A percentile compares a stretch with the other conserved stretches of the same genome.
Evolutionary conservation across 345 rosid species (phyloP).

Genomic region (Cochlearia excelsa): DNA sequence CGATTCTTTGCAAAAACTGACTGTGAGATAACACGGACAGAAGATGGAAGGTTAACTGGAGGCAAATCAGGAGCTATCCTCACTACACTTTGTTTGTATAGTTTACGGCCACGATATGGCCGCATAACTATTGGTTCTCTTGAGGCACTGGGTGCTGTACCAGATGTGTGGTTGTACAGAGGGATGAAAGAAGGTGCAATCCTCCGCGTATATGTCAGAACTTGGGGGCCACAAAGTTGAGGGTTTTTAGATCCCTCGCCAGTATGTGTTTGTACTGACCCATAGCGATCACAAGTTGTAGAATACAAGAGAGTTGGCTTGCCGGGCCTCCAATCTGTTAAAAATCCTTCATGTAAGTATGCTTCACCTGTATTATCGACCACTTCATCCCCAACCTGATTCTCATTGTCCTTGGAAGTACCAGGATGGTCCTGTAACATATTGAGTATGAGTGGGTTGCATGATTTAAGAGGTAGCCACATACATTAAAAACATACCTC

Average conservation of each 20-base stretch:
- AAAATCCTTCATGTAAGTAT: slow-evolving; percentile 81
- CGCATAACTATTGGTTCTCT: slow-evolving; percentile 43
- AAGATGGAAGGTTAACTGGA: slow-evolving; percentile 86
- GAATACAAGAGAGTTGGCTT: slow-evolving; percentile 35
- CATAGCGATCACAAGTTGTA: slow-evolving; percentile 24
- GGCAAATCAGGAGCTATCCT: slow-evolving; percentile 94
- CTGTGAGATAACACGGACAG: slow-evolving; percentile 78
- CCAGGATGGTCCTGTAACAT: slow-evolving; percentile 52
- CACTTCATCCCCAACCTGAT: slow-evolving; percentile 54
- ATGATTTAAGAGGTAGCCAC: slow-evolving; percentile 14
- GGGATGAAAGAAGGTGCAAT: slow-evolving; percentile 33
- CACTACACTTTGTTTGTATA: slow-evolving; percentile 53
- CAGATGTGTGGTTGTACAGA: slow-evolving; percentile 33
- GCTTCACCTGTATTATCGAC: slow-evolving; percentile 56
- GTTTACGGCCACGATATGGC: slow-evolving; percentile 49
- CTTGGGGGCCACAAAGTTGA: slow-evolving; percentile 36
- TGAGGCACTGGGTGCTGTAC: slow-evolving; percentile 27
- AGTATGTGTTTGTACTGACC: slow-evolving; percentile 17
- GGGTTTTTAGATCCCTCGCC: slow-evolving; percentile 39
- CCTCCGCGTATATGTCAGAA: slow-evolving; percentile 34
- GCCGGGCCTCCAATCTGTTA: slow-evolving; percentile 80
- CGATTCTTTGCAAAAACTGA: slow-evolving; percentile 52
- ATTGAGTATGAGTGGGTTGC: slow-evolving; percentile 9
- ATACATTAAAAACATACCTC: slow-evolving; percentile 46
- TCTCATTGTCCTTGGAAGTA: slow-evolving; percentile 44